These are phyloP conservation scores for Xylariaceae sp. DNA, from an alignment of 2,329 filamentous ascomycete genomes.

Conservation along the genomic window DNA sequence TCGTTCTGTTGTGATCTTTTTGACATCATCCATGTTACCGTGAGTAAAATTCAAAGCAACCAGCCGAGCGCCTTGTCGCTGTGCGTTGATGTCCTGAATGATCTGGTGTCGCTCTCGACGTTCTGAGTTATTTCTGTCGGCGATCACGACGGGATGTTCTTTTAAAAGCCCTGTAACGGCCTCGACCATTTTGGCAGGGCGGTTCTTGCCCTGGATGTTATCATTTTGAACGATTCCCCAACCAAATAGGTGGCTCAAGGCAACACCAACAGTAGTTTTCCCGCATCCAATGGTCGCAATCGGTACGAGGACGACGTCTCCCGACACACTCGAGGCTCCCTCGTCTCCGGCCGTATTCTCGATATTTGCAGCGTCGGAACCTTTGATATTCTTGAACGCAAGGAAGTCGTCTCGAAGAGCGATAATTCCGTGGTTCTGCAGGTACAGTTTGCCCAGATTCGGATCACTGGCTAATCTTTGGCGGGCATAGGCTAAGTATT, in stretches of 20 bases:
- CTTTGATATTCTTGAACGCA: constrained; percentile 73
- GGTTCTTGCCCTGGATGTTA: constrained; percentile 76
- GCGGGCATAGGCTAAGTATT: constrained; percentile 80
- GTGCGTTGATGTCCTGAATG: constrained; percentile 66
- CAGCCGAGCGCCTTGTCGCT: constrained; percentile 60
- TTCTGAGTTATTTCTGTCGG: constrained; percentile 92
- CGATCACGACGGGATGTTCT: constrained; percentile 67
- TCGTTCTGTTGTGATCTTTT: constrained; percentile 67
- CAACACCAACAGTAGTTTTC: constrained; percentile 87
- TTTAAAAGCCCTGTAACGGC: constrained; percentile 61
- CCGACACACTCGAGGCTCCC: constrained; percentile 44
- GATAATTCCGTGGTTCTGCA: constrained; percentile 91
- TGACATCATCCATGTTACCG: constrained; percentile 67
- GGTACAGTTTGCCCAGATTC: constrained; percentile 64
- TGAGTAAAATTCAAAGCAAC: constrained; percentile 89
- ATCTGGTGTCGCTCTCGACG: constrained; percentile 83
- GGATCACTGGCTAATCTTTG: constrained; percentile 65
- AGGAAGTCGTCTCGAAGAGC: constrained; percentile 83
- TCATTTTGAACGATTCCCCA: constrained; percentile 97
- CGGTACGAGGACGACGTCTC: constrained; percentile 76
- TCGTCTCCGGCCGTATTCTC: constrained; percentile 54
- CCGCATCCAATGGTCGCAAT: constrained; percentile 93
- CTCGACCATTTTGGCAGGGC: constrained; percentile 71
- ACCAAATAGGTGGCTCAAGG: constrained; percentile 72
- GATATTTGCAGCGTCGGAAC: constrained; percentile 77